Base-by-base conservation (phyloP, 1,284 basidiomycete species). In the Trametes hirsuta region DNA sequence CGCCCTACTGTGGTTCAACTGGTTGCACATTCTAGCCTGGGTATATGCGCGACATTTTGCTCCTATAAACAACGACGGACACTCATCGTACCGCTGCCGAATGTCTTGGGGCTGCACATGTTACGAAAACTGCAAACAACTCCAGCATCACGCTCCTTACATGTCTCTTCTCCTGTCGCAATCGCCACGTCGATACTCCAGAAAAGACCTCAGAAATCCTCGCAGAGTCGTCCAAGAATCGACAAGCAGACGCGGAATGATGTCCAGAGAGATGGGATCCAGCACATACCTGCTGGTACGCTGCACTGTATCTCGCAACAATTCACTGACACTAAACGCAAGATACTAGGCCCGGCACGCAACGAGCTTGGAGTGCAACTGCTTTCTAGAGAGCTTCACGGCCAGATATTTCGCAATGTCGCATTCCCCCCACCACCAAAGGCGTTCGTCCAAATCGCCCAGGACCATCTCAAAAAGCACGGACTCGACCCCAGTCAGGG, bases 291-390 rank as follows among this genome's bases (percentile, higher is more conserved):
- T 22, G 44, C 47, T 11, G 59, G 64, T 63, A 46, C 41, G 64
- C 48, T 24, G 14, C 24, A 15, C 41, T n/a, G 22, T 35, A 24
- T 11, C n/a, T n/a, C 41, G 25, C 22, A 14, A 22, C 18, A 22
- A 15, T 22, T 6, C 8, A 6, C 21, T 18, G 25, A 8, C 0
- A 2, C 34, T 25, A 18, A 25, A 40, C 4, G 11, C 22, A 18
- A 18, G 40, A 24, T 8, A 15, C 1, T 21, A 54, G 59, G 47
- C 6, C 84, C 81, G 54, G 86, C 87, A 71, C 85, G 94, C 53
- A 98, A 97, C 70, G 85, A 93, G 65, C 82, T 95, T 36, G 95
- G 96, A 18, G 96, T 98, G 2, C 96, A 99, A 73, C 84, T 98
- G 51, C 85, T 99, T 35, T 93, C 95, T 3, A 82, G 86, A 5